These are phyloP conservation scores for Aspergillus saccharolyticus DNA, from an alignment of 495 filamentous ascomycete species.

Conservation along the genomic window DNA sequence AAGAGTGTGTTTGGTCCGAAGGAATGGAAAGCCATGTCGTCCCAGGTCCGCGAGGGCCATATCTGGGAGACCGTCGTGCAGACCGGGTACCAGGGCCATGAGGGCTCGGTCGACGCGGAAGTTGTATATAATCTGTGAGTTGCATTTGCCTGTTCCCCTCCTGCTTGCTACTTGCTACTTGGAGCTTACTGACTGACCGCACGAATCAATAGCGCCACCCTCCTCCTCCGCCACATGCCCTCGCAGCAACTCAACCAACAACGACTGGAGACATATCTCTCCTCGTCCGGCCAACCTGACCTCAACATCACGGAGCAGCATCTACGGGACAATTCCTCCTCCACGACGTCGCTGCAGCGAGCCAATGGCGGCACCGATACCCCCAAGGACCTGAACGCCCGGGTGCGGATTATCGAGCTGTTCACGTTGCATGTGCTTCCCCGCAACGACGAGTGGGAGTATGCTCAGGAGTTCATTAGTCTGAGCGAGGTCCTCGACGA, in stretches of 20 bases:
- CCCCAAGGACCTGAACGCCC: conserved; percentile 66
- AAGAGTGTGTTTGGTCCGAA: conserved; percentile 77
- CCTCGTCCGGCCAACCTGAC: conserved; percentile 63
- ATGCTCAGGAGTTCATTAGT: conserved; percentile 82
- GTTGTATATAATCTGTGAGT: conserved; percentile 87
- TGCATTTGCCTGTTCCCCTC: neutral
- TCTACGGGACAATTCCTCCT: conserved; percentile 34
- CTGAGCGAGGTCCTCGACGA: conserved; percentile 83
- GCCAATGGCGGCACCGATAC: conserved; percentile 61
- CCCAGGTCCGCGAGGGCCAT: conserved; percentile 75
- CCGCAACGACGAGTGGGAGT: conserved; percentile 90
- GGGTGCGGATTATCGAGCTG: conserved; percentile 86
- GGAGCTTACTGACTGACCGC: neutral
- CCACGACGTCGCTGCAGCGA: conserved; percentile 17
- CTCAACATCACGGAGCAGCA: conserved; percentile 60
- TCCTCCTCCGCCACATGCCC: conserved; percentile 81
- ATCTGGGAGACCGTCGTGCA: conserved; percentile 91
- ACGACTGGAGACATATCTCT: conserved; percentile 85
- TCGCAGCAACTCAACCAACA: conserved; percentile 78
- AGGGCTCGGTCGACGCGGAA: conserved; percentile 89
- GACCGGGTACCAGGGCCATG: conserved; percentile 76
- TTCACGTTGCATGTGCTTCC: conserved; percentile 91
- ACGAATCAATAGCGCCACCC: conserved; percentile 59
- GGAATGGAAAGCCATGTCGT: conserved; percentile 74
- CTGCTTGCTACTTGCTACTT: conserved; percentile 12